These are phyloP conservation scores for Akebia trifoliata DNA, from an alignment of 164 flowering plant species.

Conservation along the genomic window DNA sequence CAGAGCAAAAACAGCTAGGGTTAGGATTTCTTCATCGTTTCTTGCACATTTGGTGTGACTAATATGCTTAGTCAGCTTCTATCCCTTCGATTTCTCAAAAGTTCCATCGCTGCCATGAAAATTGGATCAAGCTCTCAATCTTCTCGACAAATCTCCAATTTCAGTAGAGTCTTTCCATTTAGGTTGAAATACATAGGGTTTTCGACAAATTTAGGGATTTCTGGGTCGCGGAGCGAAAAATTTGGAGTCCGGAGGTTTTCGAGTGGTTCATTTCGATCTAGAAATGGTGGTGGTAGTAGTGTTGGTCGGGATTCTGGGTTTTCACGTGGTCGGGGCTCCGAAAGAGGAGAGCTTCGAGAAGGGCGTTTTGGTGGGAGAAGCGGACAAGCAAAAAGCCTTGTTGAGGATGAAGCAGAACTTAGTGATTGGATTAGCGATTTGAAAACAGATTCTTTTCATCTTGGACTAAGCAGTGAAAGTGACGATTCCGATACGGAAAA, in stretches of 20 bases:
- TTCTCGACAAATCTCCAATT: constrained; percentile 17
- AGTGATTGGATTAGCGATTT: constrained; percentile 63
- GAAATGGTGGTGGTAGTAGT: constrained; percentile 22
- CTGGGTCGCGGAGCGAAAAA: not conserved
- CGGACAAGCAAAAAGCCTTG: constrained; percentile 42
- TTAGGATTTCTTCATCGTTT: constrained; percentile 1
- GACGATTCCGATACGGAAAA: constrained; percentile 20
- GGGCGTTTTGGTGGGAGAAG: constrained; percentile 12
- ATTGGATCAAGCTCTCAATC: constrained; percentile 14
- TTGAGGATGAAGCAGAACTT: constrained; percentile 76
- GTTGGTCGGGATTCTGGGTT: constrained; percentile 7
- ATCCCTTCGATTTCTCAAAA: constrained; percentile 31
- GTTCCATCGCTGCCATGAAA: constrained; percentile 28
- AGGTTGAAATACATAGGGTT: constrained; percentile 24
- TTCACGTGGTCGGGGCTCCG: constrained; percentile 10
- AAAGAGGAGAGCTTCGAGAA: constrained; percentile 10
- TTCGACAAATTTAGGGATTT: constrained; percentile 7
- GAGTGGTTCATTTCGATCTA: constrained; percentile 31
- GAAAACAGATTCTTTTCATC: constrained; percentile 34
- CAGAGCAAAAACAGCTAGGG: not conserved
- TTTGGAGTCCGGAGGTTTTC: constrained; percentile 23
- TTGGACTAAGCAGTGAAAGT: constrained; percentile 18
- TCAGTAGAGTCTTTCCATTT: constrained; percentile 42
- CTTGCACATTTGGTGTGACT: not conserved
- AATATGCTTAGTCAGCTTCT: constrained; percentile 46